A percentile compares a stretch with the other conserved stretches of the same genome.
phyloP scores from a whole-genome alignment of 495 filamentous ascomycete genomes.

The Bacidia rubella region DNA sequence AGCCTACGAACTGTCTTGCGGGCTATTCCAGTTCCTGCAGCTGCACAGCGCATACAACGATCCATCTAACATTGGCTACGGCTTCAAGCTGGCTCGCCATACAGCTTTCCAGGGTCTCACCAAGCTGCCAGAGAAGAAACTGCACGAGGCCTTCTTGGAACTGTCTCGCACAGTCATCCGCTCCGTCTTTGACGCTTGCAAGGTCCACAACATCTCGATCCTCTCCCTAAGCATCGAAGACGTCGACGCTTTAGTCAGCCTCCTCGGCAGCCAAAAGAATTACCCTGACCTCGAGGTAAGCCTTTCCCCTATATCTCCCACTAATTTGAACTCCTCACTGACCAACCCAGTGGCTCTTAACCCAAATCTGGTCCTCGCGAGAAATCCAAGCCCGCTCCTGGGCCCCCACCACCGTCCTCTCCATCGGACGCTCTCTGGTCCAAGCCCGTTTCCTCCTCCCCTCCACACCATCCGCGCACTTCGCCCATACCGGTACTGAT shows the following conservation, averaged over 20 bases:
- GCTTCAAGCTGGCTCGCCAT: conserved; percentile 42
- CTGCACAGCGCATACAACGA: conserved; percentile 38
- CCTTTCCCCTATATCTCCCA: neutral
- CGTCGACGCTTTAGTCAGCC: conserved; percentile 39
- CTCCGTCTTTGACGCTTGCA: conserved; percentile 37
- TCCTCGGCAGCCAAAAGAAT: conserved; percentile 46
- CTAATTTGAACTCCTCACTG: neutral
- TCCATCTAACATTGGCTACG: conserved; percentile 33
- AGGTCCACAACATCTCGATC: conserved; percentile 37
- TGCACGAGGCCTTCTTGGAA: conserved; percentile 33
- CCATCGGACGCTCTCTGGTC: conserved; percentile 43
- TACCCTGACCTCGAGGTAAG: conserved; percentile 45
- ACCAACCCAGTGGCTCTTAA: conserved; percentile 32
- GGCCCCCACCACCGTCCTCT: conserved; percentile 37
- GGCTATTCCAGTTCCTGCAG: conserved; percentile 42
- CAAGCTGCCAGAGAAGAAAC: conserved; percentile 29
- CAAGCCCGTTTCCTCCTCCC: conserved; percentile 29
- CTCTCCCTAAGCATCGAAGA: conserved; percentile 37
- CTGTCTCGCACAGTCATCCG: conserved; percentile 41
- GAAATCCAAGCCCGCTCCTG: conserved; percentile 42
- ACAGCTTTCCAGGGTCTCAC: conserved; percentile 35
- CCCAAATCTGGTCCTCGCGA: conserved; percentile 46
- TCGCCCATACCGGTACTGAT: too few species aligned
- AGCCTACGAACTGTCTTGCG: conserved; percentile 38
- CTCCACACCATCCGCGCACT: too few species aligned